Conservation (phyloP, 2,329 filamentous ascomycete species). For the Penicillium griseofulvum region DNA sequence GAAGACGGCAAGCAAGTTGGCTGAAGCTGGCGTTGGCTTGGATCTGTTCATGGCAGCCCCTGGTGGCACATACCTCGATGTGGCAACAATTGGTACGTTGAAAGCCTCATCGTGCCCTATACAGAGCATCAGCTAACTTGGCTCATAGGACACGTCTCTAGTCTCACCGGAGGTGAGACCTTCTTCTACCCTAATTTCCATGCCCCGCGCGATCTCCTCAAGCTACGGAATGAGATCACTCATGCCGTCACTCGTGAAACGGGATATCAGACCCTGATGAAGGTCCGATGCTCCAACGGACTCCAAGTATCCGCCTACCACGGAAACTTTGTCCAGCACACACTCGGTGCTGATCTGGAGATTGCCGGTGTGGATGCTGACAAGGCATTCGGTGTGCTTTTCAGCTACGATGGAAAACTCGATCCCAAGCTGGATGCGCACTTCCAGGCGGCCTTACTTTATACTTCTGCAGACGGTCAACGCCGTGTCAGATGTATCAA, state of each 20-base stretch:
- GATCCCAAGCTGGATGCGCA: slow-evolving; percentile 94
- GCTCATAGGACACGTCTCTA: slow-evolving; percentile 69
- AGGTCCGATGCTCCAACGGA: slow-evolving; percentile 95
- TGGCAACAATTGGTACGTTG: slow-evolving; percentile 78
- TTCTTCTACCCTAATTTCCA: slow-evolving; percentile 98
- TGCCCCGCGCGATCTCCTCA: slow-evolving; percentile 76
- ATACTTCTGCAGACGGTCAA: slow-evolving; percentile 87
- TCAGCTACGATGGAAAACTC: slow-evolving; percentile 96
- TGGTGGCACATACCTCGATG: slow-evolving; percentile 84
- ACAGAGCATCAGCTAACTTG: slow-evolving; percentile 8
- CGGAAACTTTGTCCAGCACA: slow-evolving; percentile 94
- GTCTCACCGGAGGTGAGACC: slow-evolving; percentile 87
- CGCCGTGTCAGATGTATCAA: slow-evolving; percentile 90
- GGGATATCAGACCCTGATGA: slow-evolving; percentile 94
- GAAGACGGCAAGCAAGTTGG: slow-evolving; percentile 83
- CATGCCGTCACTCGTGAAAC: slow-evolving; percentile 87
- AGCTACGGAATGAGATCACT: slow-evolving; percentile 78
- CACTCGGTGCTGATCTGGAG: slow-evolving; percentile 90
- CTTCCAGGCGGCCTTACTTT: slow-evolving; percentile 92
- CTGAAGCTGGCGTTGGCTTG: slow-evolving; percentile 77
- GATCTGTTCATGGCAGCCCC: slow-evolving; percentile 95
- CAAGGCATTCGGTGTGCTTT: slow-evolving; percentile 87
- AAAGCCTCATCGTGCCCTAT: not conserved
- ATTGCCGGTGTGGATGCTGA: slow-evolving; percentile 90
- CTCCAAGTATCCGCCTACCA: slow-evolving; percentile 92